Evolutionary conservation across 208 protist species (phyloP), one percentile per base, ranked within the genome.

Genomic region (Crithidia acanthocephali): DNA sequence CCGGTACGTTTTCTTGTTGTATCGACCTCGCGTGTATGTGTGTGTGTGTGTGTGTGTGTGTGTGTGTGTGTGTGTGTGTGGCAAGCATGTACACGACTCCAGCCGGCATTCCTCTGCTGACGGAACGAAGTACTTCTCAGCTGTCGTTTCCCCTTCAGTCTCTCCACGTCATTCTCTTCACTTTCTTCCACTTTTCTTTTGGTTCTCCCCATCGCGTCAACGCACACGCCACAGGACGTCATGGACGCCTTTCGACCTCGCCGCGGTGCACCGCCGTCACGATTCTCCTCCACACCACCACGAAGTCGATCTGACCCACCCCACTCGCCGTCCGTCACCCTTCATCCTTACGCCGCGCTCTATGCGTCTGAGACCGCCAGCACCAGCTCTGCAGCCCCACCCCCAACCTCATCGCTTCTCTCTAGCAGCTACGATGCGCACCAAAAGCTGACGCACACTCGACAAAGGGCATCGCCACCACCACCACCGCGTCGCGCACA

Each of bases 101-200:
- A n/a, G n/a, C n/a, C n/a, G n/a, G n/a, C n/a, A n/a, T n/a, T n/a
- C n/a, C n/a, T n/a, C n/a, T n/a, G n/a, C n/a, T n/a, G n/a, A n/a
- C n/a, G n/a, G n/a, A n/a, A n/a, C n/a, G n/a, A n/a, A n/a, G n/a
- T n/a, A n/a, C n/a, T n/a, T n/a, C n/a, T n/a, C n/a, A n/a, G n/a
- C n/a, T n/a, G n/a, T n/a, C n/a, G n/a, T n/a, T n/a, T n/a, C n/a
- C n/a, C n/a, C n/a, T n/a, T n/a, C n/a, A n/a, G n/a, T n/a, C n/a
- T n/a, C n/a, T n/a, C n/a, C n/a, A n/a, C n/a, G 9, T 27, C 55
- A 52, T 72, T 40, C 50, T 57, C 55, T 44, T 75, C 52, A 22
- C 25, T 27, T 37, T 37, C 22, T 57, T 62, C 40, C 23, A 28
- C 3, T 58, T 16, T 68, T 55, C 18, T 53, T 3, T 61, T 74